These are phyloP conservation scores for Colletotrichum caudatum DNA, from an alignment of 2,329 filamentous ascomycete species.

Conservation along the genomic window DNA sequence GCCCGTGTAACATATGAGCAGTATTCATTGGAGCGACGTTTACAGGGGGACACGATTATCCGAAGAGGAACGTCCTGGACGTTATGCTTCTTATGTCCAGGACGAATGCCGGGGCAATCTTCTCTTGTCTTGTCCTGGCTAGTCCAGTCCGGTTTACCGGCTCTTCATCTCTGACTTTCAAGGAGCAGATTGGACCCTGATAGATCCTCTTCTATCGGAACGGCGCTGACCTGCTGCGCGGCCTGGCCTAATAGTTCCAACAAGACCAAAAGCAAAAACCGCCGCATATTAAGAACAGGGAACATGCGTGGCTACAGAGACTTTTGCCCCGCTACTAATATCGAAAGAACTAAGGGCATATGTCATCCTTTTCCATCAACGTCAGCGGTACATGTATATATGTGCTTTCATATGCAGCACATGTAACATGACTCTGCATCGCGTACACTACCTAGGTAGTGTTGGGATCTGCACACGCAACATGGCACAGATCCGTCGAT, in stretches of 20 bases:
- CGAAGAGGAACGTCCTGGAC: background rate
- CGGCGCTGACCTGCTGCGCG: slow-evolving; percentile 7
- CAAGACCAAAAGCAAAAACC: slow-evolving; percentile 10
- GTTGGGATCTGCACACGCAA: background rate
- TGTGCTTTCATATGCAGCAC: background rate
- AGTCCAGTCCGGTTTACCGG: background rate
- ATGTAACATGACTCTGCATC: background rate
- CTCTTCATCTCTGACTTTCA: slow-evolving; percentile 2
- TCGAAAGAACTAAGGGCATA: slow-evolving; percentile 10
- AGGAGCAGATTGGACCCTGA: slow-evolving; percentile 2
- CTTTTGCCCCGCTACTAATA: slow-evolving; percentile 25
- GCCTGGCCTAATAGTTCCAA: slow-evolving; percentile 1
- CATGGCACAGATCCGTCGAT: background rate
- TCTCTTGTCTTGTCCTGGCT: background rate
- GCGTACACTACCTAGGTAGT: background rate
- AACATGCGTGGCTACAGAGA: slow-evolving; percentile 9
- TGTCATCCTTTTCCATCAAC: background rate
- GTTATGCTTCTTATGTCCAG: background rate
- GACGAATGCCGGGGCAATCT: background rate
- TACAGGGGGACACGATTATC: background rate
- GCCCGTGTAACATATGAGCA: slow-evolving; percentile 13
- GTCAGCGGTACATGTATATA: background rate
- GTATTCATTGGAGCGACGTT: background rate
- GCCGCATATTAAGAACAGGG: slow-evolving; percentile 17
- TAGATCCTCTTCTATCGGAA: slow-evolving; percentile 9